Percentiles rank a stretch among this genome's conserved stretches.
phyloP scores from a whole-genome alignment of 306 rosid genomes.

The Glycine latifolia region DNA sequence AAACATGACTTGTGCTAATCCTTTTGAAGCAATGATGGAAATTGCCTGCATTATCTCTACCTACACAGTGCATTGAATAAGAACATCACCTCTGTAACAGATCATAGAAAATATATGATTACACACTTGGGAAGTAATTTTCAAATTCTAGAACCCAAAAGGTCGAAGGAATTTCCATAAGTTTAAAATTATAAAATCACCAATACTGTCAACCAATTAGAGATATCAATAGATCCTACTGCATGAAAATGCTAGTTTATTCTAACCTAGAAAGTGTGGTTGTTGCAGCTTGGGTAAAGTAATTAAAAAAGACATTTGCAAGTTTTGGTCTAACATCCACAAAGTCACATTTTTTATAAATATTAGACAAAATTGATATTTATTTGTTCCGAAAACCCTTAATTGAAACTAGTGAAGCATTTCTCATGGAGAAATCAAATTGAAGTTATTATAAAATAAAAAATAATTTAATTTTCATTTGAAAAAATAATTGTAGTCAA shows the following conservation, averaged over 20 bases:
- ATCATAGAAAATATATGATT: not conserved
- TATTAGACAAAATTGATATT: not conserved
- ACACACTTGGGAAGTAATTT: conserved; percentile 15
- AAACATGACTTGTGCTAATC: conserved; percentile 41
- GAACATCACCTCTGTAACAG: conserved; percentile 18
- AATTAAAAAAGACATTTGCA: not conserved
- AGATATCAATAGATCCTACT: conserved; percentile 25
- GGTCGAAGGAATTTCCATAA: not conserved
- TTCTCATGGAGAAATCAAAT: not conserved
- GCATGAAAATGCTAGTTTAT: conserved; percentile 4
- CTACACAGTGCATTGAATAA: conserved; percentile 37
- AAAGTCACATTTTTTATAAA: not conserved
- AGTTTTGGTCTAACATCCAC: not conserved
- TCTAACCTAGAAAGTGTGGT: not conserved
- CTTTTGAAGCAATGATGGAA: conserved; percentile 37
- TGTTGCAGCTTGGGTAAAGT: not conserved
- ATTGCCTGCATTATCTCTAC: conserved; percentile 37
- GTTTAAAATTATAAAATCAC: conserved; percentile 18
- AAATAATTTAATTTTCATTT: not conserved
- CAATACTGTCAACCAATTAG: not conserved
- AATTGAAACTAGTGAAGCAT: conserved; percentile 32
- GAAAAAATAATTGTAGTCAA: not conserved
- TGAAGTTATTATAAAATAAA: not conserved
- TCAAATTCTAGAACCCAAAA: conserved; percentile 19
- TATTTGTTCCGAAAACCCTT: conserved; percentile 16